phyloP scores from a whole-genome alignment of 176 grass and related monocot genomes.

The Musa schizocarpa region DNA sequence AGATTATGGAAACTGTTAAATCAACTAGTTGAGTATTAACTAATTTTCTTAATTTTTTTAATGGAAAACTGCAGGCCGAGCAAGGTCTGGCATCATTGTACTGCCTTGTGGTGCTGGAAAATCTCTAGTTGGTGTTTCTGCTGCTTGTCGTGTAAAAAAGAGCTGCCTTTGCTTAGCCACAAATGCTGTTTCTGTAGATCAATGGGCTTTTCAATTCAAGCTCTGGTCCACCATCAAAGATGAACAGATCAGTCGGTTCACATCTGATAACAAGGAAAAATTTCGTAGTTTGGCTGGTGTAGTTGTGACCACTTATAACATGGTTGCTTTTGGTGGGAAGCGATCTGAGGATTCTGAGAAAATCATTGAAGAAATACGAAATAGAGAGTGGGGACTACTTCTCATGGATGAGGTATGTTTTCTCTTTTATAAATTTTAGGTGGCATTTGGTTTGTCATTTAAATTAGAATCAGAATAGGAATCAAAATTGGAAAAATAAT shows the following conservation, averaged over 20 bases:
- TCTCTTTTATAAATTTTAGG: background rate
- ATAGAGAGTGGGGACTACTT: slow-evolving; percentile 88
- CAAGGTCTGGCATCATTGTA: slow-evolving; percentile 95
- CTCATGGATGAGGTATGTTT: slow-evolving; percentile 91
- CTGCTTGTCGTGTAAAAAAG: slow-evolving; percentile 90
- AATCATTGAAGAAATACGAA: slow-evolving; percentile 97
- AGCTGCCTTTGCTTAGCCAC: slow-evolving; percentile 91
- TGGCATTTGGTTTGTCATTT: too few species aligned
- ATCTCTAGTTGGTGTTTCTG: slow-evolving; percentile 89
- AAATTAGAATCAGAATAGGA: too few species aligned
- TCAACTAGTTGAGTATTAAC: background rate
- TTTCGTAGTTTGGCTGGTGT: slow-evolving; percentile 80
- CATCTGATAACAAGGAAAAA: slow-evolving; percentile 94
- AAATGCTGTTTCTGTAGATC: slow-evolving; percentile 96
- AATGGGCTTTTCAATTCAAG: slow-evolving; percentile 99
- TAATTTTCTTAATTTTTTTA: background rate
- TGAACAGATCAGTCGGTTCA: slow-evolving; percentile 88
- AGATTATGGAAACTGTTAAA: background rate
- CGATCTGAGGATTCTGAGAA: slow-evolving; percentile 93
- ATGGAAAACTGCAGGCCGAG: slow-evolving; percentile 39
- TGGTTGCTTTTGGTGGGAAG: slow-evolving; percentile 95
- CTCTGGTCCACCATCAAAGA: slow-evolving; percentile 98
- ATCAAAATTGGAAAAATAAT: too few species aligned
- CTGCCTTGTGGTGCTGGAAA: slow-evolving; percentile 97
- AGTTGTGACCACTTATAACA: slow-evolving; percentile 96